phyloP scores from a whole-genome alignment of 495 filamentous ascomycete species.

The Lophiostoma macrostomum region DNA sequence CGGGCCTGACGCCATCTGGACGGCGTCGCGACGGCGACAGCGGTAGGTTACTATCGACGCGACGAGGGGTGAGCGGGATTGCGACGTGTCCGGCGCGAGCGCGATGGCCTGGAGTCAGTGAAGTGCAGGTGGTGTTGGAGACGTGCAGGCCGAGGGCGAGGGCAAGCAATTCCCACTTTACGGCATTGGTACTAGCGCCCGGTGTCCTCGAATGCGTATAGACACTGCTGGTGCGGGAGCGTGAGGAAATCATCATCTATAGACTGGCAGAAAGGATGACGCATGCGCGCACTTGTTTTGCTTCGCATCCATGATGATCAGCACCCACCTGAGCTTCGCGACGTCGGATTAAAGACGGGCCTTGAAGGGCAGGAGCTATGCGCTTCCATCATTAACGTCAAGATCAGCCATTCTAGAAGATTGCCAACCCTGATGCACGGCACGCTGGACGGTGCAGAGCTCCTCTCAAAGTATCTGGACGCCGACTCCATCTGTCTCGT shows the following conservation, averaged over 20 bases:
- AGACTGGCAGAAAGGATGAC: too few relatives aligned
- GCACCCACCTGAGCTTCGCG: too few relatives aligned
- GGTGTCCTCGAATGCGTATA: neutral
- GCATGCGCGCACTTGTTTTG: too few relatives aligned
- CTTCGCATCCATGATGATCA: too few relatives aligned
- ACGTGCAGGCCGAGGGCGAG: neutral
- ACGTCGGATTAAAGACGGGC: too few relatives aligned
- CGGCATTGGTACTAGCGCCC: constrained; percentile 28
- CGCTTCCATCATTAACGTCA: too few relatives aligned
- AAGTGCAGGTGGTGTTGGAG: constrained; percentile 9
- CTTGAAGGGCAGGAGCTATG: too few relatives aligned
- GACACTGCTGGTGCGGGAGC: neutral
- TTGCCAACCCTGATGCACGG: too few relatives aligned
- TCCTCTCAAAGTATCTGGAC: too few relatives aligned
- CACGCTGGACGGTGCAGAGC: too few relatives aligned
- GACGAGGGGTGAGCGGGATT: constrained; percentile 12
- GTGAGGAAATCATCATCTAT: neutral
- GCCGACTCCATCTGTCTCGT: too few relatives aligned
- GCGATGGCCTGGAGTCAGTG: constrained; percentile 5
- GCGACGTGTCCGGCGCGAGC: constrained; percentile 2
- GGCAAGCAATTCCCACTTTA: constrained; percentile 26
- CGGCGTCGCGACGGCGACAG: constrained; percentile 10
- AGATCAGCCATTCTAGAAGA: too few relatives aligned
- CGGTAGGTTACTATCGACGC: neutral
- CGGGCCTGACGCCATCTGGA: constrained; percentile 25